phyloP scores from a whole-genome alignment of 2,329 filamentous ascomycete species.

The Phialemonium atrogriseum region DNA sequence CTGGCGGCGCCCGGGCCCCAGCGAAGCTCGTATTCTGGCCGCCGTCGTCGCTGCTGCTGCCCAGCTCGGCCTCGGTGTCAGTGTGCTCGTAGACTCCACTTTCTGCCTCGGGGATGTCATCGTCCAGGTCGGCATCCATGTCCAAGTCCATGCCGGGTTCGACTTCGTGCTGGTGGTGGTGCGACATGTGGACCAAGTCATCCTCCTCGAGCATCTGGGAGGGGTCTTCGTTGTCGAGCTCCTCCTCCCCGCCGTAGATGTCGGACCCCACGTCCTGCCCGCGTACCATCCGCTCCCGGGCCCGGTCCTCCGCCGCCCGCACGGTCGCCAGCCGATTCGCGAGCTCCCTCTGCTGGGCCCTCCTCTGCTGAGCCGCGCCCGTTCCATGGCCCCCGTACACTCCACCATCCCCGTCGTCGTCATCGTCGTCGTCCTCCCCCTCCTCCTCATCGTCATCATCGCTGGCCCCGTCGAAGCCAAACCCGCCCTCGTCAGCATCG shows the following conservation, averaged over 20 bases:
- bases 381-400: conserved; percentile 21
- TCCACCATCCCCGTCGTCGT: conserved; percentile 23
- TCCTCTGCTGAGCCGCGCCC: conserved; percentile 14
- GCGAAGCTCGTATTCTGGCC: conserved; percentile 20
- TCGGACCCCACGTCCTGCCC: conserved; percentile 37
- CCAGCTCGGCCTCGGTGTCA: conserved; percentile 60
- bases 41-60: conserved; percentile 35
- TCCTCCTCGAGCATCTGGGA: conserved; percentile 57
- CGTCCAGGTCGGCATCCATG: conserved; percentile 64
- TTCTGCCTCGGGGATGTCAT: conserved; percentile 59
- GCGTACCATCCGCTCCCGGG: conserved; percentile 48
- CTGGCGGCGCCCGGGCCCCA: neutral
- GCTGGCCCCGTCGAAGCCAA: conserved; percentile 38
- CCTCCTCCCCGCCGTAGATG: conserved; percentile 45
- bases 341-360: conserved; percentile 30
- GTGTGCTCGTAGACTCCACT: conserved; percentile 66
- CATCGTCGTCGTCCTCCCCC: conserved; percentile 28
- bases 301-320: conserved; percentile 52
- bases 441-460: conserved; percentile 33
- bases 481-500: conserved; percentile 49
- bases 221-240: conserved; percentile 45
- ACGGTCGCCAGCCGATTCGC: conserved; percentile 42
- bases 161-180: conserved; percentile 17
- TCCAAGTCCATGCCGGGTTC: conserved; percentile 33
- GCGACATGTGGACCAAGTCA: conserved; percentile 36